Base-by-base conservation (phyloP, 179 eudicot genomes). In the Dionaea muscipula region DNA sequence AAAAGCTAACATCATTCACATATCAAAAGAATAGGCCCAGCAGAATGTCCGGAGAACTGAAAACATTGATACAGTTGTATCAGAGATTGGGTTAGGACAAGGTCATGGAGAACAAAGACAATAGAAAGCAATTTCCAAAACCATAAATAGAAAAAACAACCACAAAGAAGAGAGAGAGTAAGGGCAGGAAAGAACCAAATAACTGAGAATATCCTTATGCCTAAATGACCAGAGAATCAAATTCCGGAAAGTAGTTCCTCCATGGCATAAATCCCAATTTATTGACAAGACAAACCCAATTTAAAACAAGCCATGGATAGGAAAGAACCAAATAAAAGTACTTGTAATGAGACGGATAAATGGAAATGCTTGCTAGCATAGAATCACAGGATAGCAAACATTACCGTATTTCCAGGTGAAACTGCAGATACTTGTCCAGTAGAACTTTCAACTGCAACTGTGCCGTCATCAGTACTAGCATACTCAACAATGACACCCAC, bases 351-450 rank as follows among this genome's bases (percentile, higher is more conserved):
- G n/a, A n/a, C 18, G 8, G 35, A 28, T 3, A 43, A 43, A 4
- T 14, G 22, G 9, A 43, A 43, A 17, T 3, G n/a, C 22, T 18
- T 2, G 47, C 20, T 17, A 18, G 47, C 16, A 38, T 11, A 4
- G 12, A 43, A 54, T 36, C 5, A 26, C 19, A 25, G 14, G 26
- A 44, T 24, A 56, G 40, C 26, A 65, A 56, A 56, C 49, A 79
- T 80, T 78, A 83, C 90, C 55, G 85, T 65, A 52, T 80, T 86
- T 43, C 97, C 95, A 7, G 85, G 89, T 49, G 90, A 78, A 36
- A 78, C 68, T 19, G 90, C 94, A 61, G 74, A 81, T 11, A 89
- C 55, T 47, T 46, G 74, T 57, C 95, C 97, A n/a, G 75, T 66
- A 63, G 79, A 72, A 58, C 57, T 75, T 53, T 81, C 65, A 60